Evolutionary conservation across 1,139 yeast genomes (phyloP), one percentile per base, ranked within the genome.

Genomic region (Protomyces inouyei): DNA sequence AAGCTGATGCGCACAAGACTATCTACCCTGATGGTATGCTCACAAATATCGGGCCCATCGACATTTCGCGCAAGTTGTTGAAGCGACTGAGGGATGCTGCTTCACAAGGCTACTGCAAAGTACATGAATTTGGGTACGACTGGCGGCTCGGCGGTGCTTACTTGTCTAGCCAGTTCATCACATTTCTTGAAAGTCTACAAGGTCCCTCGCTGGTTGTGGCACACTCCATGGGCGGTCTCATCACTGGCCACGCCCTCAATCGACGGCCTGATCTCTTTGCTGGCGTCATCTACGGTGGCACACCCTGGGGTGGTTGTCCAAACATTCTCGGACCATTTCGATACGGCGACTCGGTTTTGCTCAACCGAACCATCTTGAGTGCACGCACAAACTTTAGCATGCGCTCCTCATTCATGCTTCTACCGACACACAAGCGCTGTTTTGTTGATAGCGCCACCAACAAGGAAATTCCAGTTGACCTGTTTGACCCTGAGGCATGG

Each of bases 141-240:
- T 91, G 97, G 97, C 80, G 97, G 71, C 76, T 91, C 9, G 85
- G 93, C 8, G 80, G 85, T 1, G 88, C 84, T 48, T 74, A 83
- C 6, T 76, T 81, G 28, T 77, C 88, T 4, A 72, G 75, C 8
- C 80, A 84, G 68, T 75, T 90, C 12, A 76, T 76, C 55, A 74
- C 79, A 32, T 81, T 80, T 67, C 74, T 91, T 32, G 72, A 76
- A 55, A 70, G 77, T 4, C 75, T 84, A 25, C 76, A 79, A 68
- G 79, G 82, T 8, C 67, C 61, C 3, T 80, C 86, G 0, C 68
- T 72, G 21, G 84, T 91, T 0, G 83, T 91, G 65, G 95, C 95
- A 0, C 97, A 91, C 74, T 89, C 96, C 0, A 90, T 91, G 97
- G 97, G 97, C 60, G 97, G 97, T 0, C 73, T 91, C 25, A 81